These are phyloP conservation scores for Hypoxylon lenormandii DNA, from an alignment of 495 filamentous ascomycete genomes.

Conservation along the genomic window DNA sequence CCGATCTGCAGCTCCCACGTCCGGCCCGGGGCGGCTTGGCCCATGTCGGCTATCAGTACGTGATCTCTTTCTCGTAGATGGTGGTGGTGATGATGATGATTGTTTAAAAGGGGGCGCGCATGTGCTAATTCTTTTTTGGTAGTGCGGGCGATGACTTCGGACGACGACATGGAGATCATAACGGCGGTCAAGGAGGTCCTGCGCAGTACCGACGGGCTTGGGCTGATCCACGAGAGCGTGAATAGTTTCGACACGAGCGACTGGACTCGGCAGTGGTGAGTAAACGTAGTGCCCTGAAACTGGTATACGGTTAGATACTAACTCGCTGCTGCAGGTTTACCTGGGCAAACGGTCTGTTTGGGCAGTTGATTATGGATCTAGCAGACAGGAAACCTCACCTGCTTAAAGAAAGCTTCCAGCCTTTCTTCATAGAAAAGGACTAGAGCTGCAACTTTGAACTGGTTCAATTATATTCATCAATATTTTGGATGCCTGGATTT, in stretches of 20 bases:
- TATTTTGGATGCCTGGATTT: not conserved
- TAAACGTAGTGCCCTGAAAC: not conserved
- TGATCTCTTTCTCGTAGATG: conserved; percentile 7
- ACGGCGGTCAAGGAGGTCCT: conserved; percentile 61
- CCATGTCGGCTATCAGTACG: conserved; percentile 66
- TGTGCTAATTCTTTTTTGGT: conserved; percentile 10
- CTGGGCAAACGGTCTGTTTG: conserved; percentile 77
- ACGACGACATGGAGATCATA: conserved; percentile 63
- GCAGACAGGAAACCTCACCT: conserved; percentile 56
- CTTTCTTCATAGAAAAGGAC: conserved; percentile 28
- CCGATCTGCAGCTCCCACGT: conserved; percentile 68
- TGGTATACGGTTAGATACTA: conserved; percentile 24
- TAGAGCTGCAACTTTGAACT: not conserved
- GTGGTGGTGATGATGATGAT: too few relatives aligned
- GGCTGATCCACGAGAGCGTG: conserved; percentile 72
- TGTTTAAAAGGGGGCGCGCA: too few relatives aligned
- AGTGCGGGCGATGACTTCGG: conserved; percentile 56
- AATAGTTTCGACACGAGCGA: conserved; percentile 61
- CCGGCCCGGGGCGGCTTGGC: conserved; percentile 70
- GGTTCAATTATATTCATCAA: not conserved
- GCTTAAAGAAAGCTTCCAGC: conserved; percentile 56
- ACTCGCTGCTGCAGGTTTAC: conserved; percentile 65
- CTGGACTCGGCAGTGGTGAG: conserved; percentile 71
- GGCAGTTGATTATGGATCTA: conserved; percentile 72
- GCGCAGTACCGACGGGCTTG: conserved; percentile 66